Base-by-base conservation (phyloP, 2,329 filamentous ascomycete genomes). In the Hypoxylon sp. region DNA sequence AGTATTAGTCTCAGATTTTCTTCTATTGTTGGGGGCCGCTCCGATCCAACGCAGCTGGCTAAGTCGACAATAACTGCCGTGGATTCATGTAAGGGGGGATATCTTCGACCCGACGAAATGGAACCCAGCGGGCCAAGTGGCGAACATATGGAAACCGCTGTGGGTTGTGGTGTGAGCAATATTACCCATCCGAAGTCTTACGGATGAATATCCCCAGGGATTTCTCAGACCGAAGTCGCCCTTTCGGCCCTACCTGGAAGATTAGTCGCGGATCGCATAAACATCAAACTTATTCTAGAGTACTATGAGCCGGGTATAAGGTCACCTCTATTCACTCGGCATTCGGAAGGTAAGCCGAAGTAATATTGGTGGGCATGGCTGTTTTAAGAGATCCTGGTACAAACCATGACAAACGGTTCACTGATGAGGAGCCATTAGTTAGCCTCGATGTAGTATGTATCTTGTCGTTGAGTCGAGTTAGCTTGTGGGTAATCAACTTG, bases 211-310 rank as follows among this genome's bases (percentile, higher is more conserved):
- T 11, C 25, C 61, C 55, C 27, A 8, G 34, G 19, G 14, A 46
- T 32, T 14, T 60, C n/a, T 14, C 16, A 47, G 29, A 16, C 34
- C 30, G n/a, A 50, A 41, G 37, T 30, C 25, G 47, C 34, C 53
- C 53, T 54, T 65, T 68, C 65, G 65, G 65, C 54, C 61, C 57
- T 68, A 53, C 41, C 37, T 62, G 6, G 51, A 54, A 47, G 30
- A 63, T 67, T 21, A 23, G 16, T 59, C 32, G 9, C 27, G 50
- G 12, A 4, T 56, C 21, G 37, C 56, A 54, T 50, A 45, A 19
- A 43, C 11, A 48, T 48, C 52, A 53, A 47, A 53, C 37, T 46
- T 37, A 60, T 39, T 52, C 21, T 43, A 57, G 41, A 23, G 39
- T 48, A 58, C 47, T 46, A 54, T 60, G n/a, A 29, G 43, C 48